These are phyloP conservation scores for Phylloporus sp. DNA, from an alignment of 1,284 basidiomycete genomes.

Conservation along the genomic window DNA sequence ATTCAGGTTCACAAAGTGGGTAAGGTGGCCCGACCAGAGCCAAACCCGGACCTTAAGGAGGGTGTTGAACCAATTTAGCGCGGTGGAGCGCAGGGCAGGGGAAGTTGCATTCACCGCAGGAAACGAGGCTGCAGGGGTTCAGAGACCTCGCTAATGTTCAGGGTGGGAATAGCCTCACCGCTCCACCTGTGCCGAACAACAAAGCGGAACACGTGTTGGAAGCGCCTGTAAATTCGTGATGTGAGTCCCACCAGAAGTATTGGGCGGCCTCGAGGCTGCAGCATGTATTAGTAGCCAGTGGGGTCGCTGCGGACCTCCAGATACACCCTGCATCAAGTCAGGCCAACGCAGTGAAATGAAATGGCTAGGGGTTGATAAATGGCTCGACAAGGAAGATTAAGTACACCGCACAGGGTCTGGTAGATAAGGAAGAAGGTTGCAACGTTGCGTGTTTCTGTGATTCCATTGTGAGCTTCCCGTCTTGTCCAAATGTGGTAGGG, in stretches of 20 bases:
- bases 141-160: neutral
- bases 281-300: slow-evolving; percentile 10
- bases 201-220: slow-evolving; percentile 9
- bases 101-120: neutral
- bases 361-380: neutral
- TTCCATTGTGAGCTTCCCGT: too few relatives aligned
- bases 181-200: too few relatives aligned
- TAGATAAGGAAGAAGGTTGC: slow-evolving; percentile 26
- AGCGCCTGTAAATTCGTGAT: slow-evolving; percentile 8
- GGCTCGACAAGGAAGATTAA: neutral
- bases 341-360: neutral
- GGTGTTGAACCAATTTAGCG: neutral
- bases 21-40: neutral
- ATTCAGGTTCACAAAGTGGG: neutral
- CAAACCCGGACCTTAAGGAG: neutral
- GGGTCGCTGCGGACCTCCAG: neutral
- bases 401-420: neutral
- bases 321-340: neutral
- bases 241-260: neutral
- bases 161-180: neutral
- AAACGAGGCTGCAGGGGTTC: neutral
- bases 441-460: neutral
- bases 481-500: slow-evolving; percentile 36
- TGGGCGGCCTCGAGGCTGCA: slow-evolving; percentile 24
- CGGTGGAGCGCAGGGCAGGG: neutral